phyloP scores from a whole-genome alignment of 148 eudicot genomes.

The Cornus controversa region DNA sequence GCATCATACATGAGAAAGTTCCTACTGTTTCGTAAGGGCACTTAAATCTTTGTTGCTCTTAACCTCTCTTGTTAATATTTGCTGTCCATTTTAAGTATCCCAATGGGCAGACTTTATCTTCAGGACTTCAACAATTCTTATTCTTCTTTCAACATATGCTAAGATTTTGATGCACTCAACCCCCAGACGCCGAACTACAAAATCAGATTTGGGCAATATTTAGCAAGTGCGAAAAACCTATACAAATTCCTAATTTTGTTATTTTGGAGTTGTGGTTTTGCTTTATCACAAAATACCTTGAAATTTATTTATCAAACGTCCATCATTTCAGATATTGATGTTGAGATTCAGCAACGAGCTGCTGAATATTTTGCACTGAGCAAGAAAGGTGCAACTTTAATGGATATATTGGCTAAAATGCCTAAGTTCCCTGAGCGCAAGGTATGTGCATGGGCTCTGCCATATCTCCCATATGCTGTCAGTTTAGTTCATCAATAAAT shows the following conservation, averaged over 20 bases:
- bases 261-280: not conserved
- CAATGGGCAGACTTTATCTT: constrained; percentile 18
- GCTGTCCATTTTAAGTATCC: constrained; percentile 2
- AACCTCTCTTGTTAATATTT: constrained; percentile 1
- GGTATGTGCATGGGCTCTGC: constrained; percentile 38
- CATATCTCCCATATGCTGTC: not conserved
- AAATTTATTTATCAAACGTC: constrained; percentile 13
- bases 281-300: not conserved
- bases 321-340: constrained; percentile 78
- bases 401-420: constrained; percentile 97
- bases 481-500: not conserved
- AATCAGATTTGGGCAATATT: constrained; percentile 82
- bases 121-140: constrained; percentile 93
- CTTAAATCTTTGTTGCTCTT: constrained; percentile 5
- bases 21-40: constrained; percentile 89
- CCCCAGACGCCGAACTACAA: constrained; percentile 80
- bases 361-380: constrained; percentile 86
- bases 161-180: constrained; percentile 96
- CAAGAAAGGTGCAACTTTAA: constrained; percentile 80
- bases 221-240: constrained; percentile 55
- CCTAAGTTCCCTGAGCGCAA: constrained; percentile 97
- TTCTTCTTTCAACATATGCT: constrained; percentile 93
- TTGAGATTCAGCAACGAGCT: constrained; percentile 96
- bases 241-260: not conserved
- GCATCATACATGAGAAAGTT: constrained; percentile 85